Percentiles rank a stretch among this genome's conserved stretches.
Evolutionary conservation across 2,329 filamentous ascomycete genomes (phyloP).

Genomic region (Beauveria scarabaeidicola): DNA sequence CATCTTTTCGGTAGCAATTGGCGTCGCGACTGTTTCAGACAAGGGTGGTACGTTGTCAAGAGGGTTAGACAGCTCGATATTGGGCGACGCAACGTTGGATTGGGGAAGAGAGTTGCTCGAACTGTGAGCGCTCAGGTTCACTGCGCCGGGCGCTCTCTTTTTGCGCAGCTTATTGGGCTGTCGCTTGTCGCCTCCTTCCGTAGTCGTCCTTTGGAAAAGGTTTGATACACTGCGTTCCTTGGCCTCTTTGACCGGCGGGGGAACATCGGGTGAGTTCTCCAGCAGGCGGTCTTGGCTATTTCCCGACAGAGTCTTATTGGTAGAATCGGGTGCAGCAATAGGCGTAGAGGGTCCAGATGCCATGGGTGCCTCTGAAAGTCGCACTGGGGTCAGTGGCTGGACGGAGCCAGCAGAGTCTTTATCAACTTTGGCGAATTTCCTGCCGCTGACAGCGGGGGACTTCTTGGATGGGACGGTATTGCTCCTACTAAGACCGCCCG

Average conservation of each 20-base stretch:
- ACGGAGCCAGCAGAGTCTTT: conserved; percentile 25
- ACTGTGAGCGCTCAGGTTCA: conserved; percentile 83
- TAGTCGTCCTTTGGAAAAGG: conserved; percentile 63
- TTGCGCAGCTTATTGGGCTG: conserved; percentile 89
- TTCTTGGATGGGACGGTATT: conserved; percentile 92
- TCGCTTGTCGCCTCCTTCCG: conserved; percentile 51
- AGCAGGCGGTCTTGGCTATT: conserved; percentile 43
- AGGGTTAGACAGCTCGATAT: conserved; percentile 36
- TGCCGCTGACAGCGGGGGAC: conserved; percentile 61
- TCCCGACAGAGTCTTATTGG: conserved; percentile 18
- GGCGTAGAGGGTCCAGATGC: neutral
- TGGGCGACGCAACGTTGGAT: conserved; percentile 38
- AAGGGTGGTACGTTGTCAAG: conserved; percentile 27
- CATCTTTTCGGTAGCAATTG: conserved; percentile 10
- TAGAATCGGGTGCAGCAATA: neutral
- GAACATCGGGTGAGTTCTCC: conserved; percentile 30
- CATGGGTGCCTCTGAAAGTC: conserved; percentile 14
- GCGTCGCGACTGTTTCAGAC: conserved; percentile 15
- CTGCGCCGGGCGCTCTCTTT: conserved; percentile 66
- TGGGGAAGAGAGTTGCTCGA: conserved; percentile 66
- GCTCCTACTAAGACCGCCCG: conserved; percentile 52
- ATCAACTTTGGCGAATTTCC: conserved; percentile 49
- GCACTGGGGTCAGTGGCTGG: conserved; percentile 30
- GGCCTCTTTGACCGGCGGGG: conserved; percentile 39
- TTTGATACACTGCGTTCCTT: conserved; percentile 61